phyloP scores from a whole-genome alignment of 805 yeast genomes.

The Starmera caribaea region DNA sequence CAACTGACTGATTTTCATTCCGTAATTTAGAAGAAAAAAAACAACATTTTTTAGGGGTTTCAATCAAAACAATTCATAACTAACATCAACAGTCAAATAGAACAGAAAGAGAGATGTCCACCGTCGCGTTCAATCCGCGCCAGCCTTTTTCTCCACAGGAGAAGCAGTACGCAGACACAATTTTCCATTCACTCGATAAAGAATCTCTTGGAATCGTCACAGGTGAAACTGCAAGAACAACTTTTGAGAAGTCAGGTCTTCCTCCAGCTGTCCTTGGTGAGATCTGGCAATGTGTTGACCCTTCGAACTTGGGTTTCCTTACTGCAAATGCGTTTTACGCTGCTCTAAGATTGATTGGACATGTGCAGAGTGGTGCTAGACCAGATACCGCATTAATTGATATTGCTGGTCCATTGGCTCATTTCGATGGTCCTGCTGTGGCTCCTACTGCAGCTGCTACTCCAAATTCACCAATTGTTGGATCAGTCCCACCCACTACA shows the following conservation, averaged over 20 bases:
- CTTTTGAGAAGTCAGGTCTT: constrained; percentile 80
- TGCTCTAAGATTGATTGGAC: constrained; percentile 85
- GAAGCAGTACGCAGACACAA: constrained; percentile 57
- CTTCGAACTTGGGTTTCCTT: constrained; percentile 76
- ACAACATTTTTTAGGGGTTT: neutral
- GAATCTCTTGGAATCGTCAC: constrained; percentile 75
- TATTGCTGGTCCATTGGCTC: constrained; percentile 55
- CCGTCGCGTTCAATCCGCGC: constrained; percentile 9
- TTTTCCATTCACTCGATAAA: constrained; percentile 73
- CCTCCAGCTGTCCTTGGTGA: constrained; percentile 74
- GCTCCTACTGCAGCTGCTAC: constrained; percentile 21
- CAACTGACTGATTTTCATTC: too few species aligned
- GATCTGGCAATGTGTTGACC: constrained; percentile 92
- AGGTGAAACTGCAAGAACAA: constrained; percentile 75
- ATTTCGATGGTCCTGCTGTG: constrained; percentile 26
- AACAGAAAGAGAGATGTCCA: constrained; percentile 3
- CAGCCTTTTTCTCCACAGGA: constrained; percentile 60
- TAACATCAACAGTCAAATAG: neutral
- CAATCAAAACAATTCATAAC: too few species aligned
- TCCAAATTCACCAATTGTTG: constrained; percentile 25
- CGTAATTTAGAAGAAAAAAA: neutral
- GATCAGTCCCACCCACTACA: constrained; percentile 20
- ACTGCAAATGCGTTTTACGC: constrained; percentile 72
- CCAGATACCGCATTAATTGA: constrained; percentile 47
- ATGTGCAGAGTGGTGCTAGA: constrained; percentile 65